Conservation (phyloP, 208 protist genomes). For the Crithidia expoeki region DNA sequence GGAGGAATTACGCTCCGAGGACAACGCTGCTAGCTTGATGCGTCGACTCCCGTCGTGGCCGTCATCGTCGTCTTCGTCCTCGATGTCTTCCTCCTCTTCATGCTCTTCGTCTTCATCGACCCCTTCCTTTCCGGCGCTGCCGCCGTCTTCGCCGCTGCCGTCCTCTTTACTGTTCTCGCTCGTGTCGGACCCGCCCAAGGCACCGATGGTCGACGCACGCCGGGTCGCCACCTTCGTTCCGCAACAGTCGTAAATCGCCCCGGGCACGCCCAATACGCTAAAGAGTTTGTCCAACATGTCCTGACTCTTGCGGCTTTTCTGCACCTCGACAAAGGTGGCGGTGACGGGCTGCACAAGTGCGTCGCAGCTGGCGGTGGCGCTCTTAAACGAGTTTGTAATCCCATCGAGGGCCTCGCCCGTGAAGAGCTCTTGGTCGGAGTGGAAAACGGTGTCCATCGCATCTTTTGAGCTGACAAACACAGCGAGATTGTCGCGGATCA, state of each 20-base stretch:
- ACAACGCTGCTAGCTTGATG: neutral
- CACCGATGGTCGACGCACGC: constrained; percentile 11
- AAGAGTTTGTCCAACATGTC: constrained; percentile 81
- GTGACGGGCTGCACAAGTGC: constrained; percentile 63
- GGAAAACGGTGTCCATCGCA: constrained; percentile 78
- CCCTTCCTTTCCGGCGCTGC: constrained; percentile 20
- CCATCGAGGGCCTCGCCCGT: constrained; percentile 78
- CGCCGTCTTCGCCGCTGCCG: constrained; percentile 5
- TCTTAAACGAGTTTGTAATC: constrained; percentile 62
- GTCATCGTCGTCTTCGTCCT: neutral
- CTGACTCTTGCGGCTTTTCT: constrained; percentile 48
- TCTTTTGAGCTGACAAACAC: constrained; percentile 88
- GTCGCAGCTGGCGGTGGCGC: constrained; percentile 47
- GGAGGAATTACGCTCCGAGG: too few species aligned
- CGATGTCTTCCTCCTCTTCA: constrained; percentile 21
- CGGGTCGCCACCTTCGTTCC: constrained; percentile 60
- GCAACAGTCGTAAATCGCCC: constrained; percentile 74
- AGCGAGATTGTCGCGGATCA: constrained; percentile 80
- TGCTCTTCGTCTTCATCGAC: constrained; percentile 1
- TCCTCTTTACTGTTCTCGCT: constrained; percentile 3
- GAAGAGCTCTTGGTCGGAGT: constrained; percentile 74
- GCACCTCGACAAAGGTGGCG: constrained; percentile 58
- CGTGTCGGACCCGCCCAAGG: constrained; percentile 8
- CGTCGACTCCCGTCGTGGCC: neutral
- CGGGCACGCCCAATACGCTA: constrained; percentile 71